Percentiles rank a stretch among this genome's conserved stretches.
Evolutionary conservation across 306 rosid species (phyloP).

Genomic region (Chamaecrista fasciculata): DNA sequence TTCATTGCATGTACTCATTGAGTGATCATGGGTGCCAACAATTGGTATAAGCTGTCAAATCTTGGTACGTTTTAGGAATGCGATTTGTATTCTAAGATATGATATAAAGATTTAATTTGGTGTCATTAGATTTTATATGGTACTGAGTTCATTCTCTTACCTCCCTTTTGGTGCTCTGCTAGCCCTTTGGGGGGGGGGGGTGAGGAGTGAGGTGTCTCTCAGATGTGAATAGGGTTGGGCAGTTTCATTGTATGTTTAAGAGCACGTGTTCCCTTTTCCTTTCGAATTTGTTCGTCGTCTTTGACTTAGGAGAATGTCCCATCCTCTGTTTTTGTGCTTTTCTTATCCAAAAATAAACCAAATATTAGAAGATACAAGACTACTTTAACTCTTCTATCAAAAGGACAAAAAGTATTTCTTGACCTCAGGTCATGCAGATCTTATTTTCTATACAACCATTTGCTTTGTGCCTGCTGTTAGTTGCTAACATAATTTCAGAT

Average conservation of each 20-base stretch:
- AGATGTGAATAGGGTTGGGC: too few relatives aligned
- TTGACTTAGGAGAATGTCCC: too few relatives aligned
- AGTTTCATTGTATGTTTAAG: too few relatives aligned
- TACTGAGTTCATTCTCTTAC: not conserved
- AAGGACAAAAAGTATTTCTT: too few relatives aligned
- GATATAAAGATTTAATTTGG: too few relatives aligned
- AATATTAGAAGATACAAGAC: not conserved
- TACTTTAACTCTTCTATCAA: too few relatives aligned
- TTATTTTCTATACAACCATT: not conserved
- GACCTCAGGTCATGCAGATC: not conserved
- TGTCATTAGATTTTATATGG: not conserved
- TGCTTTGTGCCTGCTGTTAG: not conserved
- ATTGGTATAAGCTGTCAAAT: not conserved
- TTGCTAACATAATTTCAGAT: conserved; percentile 16
- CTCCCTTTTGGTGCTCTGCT: not conserved
- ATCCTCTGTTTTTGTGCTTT: too few relatives aligned
- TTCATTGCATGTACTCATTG: not conserved
- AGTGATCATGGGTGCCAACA: not conserved
- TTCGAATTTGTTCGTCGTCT: too few relatives aligned
- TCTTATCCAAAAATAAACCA: too few relatives aligned
- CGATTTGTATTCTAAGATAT: not conserved
- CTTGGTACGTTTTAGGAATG: not conserved
- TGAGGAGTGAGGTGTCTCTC: too few relatives aligned
- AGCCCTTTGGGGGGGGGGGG: too few relatives aligned
- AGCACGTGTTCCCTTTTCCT: too few relatives aligned